Conservation (phyloP, 2,329 filamentous ascomycete genomes). For the Thelonectria blattea region DNA sequence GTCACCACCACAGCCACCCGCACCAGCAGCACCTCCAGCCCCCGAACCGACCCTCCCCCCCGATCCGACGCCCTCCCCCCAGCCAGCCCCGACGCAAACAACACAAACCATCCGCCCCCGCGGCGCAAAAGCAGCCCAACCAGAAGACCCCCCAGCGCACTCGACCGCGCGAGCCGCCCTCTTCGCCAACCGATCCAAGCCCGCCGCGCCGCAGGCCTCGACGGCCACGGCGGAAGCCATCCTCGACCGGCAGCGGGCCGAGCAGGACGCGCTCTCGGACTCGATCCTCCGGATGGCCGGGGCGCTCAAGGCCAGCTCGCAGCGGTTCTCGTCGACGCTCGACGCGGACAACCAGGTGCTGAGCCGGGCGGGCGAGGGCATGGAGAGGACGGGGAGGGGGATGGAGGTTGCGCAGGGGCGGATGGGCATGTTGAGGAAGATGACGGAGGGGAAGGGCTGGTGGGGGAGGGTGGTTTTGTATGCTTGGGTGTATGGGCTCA, state of each 20-base stretch:
- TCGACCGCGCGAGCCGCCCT: slow-evolving; percentile 51
- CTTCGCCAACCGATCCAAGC: slow-evolving; percentile 49
- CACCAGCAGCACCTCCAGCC: slow-evolving; percentile 6
- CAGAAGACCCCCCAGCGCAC: slow-evolving; percentile 37
- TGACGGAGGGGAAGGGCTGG: slow-evolving; percentile 90
- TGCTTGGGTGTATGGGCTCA: slow-evolving; percentile 81
- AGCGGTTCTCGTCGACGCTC: slow-evolving; percentile 73
- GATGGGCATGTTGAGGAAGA: slow-evolving; percentile 78
- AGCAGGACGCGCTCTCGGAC: slow-evolving; percentile 82
- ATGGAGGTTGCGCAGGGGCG: slow-evolving; percentile 77
- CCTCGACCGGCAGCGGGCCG: slow-evolving; percentile 75
- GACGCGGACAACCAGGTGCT: slow-evolving; percentile 76
- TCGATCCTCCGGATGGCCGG: slow-evolving; percentile 83
- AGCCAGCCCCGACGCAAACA: slow-evolving; percentile 41
- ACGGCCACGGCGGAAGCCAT: slow-evolving; percentile 70
- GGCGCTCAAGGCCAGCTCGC: slow-evolving; percentile 76
- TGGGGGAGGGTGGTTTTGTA: slow-evolving; percentile 85
- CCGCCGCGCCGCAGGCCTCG: slow-evolving; percentile 46
- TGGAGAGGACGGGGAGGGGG: slow-evolving; percentile 76
- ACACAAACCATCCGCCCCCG: slow-evolving; percentile 46
- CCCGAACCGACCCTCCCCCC: slow-evolving; percentile 19
- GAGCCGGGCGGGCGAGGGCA: slow-evolving; percentile 71
- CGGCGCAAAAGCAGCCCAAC: slow-evolving; percentile 27
- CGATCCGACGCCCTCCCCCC: slow-evolving; percentile 15
- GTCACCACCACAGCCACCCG: slow-evolving; percentile 10